phyloP scores from a whole-genome alignment of 257 asterid species.

The Nicotiana otophora region DNA sequence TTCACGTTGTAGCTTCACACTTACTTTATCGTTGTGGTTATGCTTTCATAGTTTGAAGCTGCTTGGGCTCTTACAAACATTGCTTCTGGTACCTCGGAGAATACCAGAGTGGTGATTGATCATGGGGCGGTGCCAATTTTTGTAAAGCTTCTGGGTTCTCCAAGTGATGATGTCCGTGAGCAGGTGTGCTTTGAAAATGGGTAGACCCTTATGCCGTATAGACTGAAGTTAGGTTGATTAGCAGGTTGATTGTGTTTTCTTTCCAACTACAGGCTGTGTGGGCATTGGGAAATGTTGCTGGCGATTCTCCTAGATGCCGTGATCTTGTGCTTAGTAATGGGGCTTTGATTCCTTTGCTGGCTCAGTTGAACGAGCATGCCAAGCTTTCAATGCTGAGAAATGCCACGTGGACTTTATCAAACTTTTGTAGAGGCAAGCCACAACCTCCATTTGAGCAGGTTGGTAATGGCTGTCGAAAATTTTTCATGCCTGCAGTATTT shows the following conservation, averaged over 20 bases:
- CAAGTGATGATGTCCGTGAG: conserved; percentile 93
- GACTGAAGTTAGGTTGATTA: neutral
- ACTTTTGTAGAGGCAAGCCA: conserved; percentile 97
- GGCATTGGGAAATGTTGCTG: conserved; percentile 97
- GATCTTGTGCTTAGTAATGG: conserved; percentile 86
- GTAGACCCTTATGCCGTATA: neutral
- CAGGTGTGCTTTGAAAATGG: conserved; percentile 42
- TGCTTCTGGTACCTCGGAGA: conserved; percentile 94
- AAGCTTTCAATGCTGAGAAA: conserved; percentile 93
- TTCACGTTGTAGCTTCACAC: neutral
- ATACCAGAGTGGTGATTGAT: conserved; percentile 82
- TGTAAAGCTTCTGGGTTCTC: conserved; percentile 75
- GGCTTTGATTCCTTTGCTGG: conserved; percentile 69
- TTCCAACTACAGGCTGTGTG: conserved; percentile 64
- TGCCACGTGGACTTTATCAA: conserved; percentile 93
- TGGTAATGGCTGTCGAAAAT: neutral
- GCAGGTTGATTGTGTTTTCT: neutral
- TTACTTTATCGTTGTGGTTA: conserved; percentile 10
- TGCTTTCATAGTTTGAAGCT: conserved; percentile 64
- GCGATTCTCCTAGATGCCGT: conserved; percentile 88
- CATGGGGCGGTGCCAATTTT: conserved; percentile 88
- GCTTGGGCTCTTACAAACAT: conserved; percentile 99
- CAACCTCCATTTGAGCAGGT: conserved; percentile 97
- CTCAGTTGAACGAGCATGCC: conserved; percentile 73
- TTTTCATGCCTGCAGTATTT: neutral